Evolutionary conservation across 2,329 filamentous ascomycete species (phyloP), one percentile per base, ranked within the genome.

Genomic region (Verticillium nonalfalfae): DNA sequence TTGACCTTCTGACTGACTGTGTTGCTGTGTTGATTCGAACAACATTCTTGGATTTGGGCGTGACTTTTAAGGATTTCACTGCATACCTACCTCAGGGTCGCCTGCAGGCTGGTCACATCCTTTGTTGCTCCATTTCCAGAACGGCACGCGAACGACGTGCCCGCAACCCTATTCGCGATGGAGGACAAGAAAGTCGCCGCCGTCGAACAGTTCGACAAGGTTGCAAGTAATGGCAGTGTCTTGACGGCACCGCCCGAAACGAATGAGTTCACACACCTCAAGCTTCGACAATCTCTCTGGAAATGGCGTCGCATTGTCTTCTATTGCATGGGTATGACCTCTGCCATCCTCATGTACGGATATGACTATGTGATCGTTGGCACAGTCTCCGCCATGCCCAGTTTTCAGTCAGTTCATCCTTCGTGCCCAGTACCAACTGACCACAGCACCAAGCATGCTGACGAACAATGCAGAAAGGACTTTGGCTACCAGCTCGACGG

Each of bases 401-500:
- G 64, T 54, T 72, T 72, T 58, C 70, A 70, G 70, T 69, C 59
- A 18, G 65, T 57, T 31, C 9, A 9, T 33, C 38, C 15, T 11
- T 9, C 26, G 45, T 18, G n/a, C 21, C 15, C 14, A 10, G 18
- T n/a, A 14, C 36, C 34, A 38, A 31, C 33, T 18, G 2, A 14
- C 15, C 7, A 18, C 34, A 60, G 62, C 57, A 63, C n/a, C 18
- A 15, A 18, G 4, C 6, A 36, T 31, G 7, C 56, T 57, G 18
- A 57, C 56, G 39, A 11, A 14, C 38, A 21, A 7, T 18, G 31
- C 34, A 71, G 68, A 60, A 60, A 54, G n/a, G 72, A 76, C 57
- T 78, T 74, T 59, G 75, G 75, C 54, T 65, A 68, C 21, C 63
- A 66, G 2, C 68, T 71, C 45, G 61, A 72, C 13, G 67, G 65